Evolutionary conservation across 306 rosid genomes (phyloP).

Genomic region (Cucumis melo): DNA sequence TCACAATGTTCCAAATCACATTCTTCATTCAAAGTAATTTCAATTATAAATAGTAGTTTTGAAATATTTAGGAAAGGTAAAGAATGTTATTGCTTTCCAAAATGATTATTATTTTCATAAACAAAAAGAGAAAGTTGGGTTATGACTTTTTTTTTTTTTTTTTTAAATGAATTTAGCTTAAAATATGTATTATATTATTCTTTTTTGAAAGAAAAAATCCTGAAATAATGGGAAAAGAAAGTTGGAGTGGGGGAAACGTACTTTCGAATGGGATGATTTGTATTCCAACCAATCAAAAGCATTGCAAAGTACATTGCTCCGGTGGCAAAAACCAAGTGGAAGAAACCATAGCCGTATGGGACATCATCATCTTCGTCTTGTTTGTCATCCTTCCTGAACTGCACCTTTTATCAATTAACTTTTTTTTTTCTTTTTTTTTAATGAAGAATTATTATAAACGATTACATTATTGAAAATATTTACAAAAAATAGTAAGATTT

Average conservation of each 20-base stretch:
- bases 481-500: no score
- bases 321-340: conserved; percentile 88
- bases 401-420: conserved; percentile 22
- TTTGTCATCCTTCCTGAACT: conserved; percentile 49
- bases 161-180: background rate
- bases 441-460: no score
- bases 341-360: conserved; percentile 97
- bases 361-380: conserved; percentile 68
- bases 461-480: no score
- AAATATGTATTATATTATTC: background rate
- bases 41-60: no score
- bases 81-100: no score
- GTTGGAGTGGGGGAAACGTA: conserved; percentile 14
- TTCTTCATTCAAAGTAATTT: no score
- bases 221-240: background rate
- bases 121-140: no score
- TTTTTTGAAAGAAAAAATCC: background rate
- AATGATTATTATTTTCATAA: no score
- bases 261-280: conserved; percentile 69
- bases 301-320: conserved; percentile 99
- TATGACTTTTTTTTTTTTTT: no score
- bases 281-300: conserved; percentile 86
- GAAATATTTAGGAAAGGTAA: no score
- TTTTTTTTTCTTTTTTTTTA: background rate
- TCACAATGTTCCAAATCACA: no score